Conservation (phyloP, 805 yeast genomes). For the Kregervanrija pseudodelftensis region DNA sequence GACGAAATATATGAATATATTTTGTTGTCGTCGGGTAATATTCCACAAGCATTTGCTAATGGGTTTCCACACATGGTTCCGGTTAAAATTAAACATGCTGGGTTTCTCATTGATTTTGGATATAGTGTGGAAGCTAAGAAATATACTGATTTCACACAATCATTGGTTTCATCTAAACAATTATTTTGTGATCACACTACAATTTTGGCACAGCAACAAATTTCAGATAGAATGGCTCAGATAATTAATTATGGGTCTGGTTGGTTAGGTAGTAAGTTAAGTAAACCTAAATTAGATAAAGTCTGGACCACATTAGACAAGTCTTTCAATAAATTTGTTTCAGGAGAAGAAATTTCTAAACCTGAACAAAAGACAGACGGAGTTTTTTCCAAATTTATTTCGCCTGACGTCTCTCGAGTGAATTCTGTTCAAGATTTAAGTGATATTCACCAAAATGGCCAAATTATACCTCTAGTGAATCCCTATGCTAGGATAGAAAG, state of each 20-base stretch:
- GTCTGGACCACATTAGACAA: conserved; percentile 88
- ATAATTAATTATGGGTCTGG: conserved; percentile 35
- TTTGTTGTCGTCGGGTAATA: conserved; percentile 27
- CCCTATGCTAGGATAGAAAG: no score
- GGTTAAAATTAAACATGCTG: conserved; percentile 62
- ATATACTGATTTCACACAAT: conserved; percentile 47
- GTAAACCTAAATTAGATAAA: conserved; percentile 42
- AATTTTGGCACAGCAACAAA: conserved; percentile 27
- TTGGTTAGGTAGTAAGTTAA: conserved; percentile 62
- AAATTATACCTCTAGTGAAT: not conserved
- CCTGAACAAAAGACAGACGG: conserved; percentile 38
- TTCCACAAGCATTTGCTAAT: conserved; percentile 27
- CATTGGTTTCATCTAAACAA: conserved; percentile 32
- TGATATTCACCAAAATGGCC: conserved; percentile 1
- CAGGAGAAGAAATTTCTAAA: conserved; percentile 67
- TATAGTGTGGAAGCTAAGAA: conserved; percentile 49
- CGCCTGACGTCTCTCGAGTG: conserved; percentile 56
- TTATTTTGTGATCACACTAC: conserved; percentile 28
- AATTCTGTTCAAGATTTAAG: conserved; percentile 33
- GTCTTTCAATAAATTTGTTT: conserved; percentile 67
- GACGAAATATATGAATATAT: conserved; percentile 67
- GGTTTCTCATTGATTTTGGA: conserved; percentile 63
- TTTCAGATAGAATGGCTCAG: conserved; percentile 42
- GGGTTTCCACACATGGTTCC: conserved; percentile 46
- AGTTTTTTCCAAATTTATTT: conserved; percentile 61